These are phyloP conservation scores for Lodderomyces metapsilosis DNA, from an alignment of 1,139 yeast genomes.

Conservation along the genomic window DNA sequence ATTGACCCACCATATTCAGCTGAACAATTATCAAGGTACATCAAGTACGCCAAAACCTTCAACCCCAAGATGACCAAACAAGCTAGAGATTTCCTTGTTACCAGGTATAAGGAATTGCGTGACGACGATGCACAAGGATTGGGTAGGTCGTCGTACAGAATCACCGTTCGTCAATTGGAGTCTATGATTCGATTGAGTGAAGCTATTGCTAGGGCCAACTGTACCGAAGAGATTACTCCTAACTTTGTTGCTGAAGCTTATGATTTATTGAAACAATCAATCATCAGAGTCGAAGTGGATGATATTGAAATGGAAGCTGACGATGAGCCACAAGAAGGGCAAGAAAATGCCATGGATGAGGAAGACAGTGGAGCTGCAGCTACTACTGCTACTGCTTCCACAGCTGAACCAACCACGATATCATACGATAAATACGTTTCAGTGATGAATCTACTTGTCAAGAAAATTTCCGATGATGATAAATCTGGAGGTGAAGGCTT, in stretches of 20 bases:
- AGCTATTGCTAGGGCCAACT: conserved; percentile 96
- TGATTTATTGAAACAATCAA: conserved; percentile 84
- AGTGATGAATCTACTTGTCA: conserved; percentile 79
- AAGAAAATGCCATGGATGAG: conserved; percentile 11
- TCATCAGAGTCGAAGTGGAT: conserved; percentile 91
- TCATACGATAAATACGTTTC: conserved; percentile 84
- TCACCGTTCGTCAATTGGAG: conserved; percentile 95
- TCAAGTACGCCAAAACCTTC: conserved; percentile 89
- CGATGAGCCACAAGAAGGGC: conserved; percentile 33
- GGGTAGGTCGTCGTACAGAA: conserved; percentile 84
- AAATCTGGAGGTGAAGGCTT: conserved; percentile 60
- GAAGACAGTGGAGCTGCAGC: neutral
- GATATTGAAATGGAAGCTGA: conserved; percentile 85
- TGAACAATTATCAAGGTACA: conserved; percentile 84
- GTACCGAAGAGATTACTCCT: conserved; percentile 86
- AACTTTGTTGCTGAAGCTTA: conserved; percentile 92
- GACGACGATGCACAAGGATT: conserved; percentile 91
- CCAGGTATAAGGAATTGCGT: conserved; percentile 82
- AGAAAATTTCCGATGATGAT: conserved; percentile 62
- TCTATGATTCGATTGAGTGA: conserved; percentile 91
- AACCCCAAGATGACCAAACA: conserved; percentile 84
- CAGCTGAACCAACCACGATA: conserved; percentile 41
- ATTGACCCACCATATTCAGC: conserved; percentile 88
- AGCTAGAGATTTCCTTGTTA: conserved; percentile 76
- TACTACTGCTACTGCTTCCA: neutral